Evolutionary conservation across 345 rosid species (phyloP), one percentile per base, ranked within the genome.

Genomic region (Theobroma cacao): DNA sequence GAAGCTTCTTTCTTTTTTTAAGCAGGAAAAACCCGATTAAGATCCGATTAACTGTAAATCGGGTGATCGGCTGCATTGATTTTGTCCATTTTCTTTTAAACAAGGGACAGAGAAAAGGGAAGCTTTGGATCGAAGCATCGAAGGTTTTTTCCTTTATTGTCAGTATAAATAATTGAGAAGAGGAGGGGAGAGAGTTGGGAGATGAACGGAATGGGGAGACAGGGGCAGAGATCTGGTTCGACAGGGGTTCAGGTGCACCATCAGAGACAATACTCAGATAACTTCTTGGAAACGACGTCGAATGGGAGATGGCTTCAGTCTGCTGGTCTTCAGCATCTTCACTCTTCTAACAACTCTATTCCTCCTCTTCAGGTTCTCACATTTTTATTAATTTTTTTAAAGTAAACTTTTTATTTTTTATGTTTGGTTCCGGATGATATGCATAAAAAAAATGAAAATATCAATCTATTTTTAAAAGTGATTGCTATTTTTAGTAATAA

Each of bases 261-360:
- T 74, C 99, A 95, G 86, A 85, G 95, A 52, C 98, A 95, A 83
- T 78, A 86, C 84, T 93, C 99, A 17, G 94, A 92, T 79, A 86
- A 87, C 87, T 89, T 89, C 75, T 63, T 89, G 77, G 99, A 95
- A 22, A 80, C 85, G 79, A 84, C 96, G 14, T 89, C 97, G 31
- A 95, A 90, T 80, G 95, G 91, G 45, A 81, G 96, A 79, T 95
- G 98, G 99, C 96, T 95, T 70, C 99, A 95, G 79, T 93, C 99
- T 5, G 88, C 91, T 45, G 98, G 99, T 34, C 90, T 95, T 52
- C 99, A 92, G 83, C 94, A 95, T 64, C 91, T 95, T 11, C 94
- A 91, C 14, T 80, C 90, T 74, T 82, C 92, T 50, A 77, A 83
- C 75, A 82, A 81, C 48, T 78, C 85, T 5, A 75, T 84, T 31